Base-by-base conservation (phyloP, 768 basidiomycete species). In the Xerocomus spinulosus region DNA sequence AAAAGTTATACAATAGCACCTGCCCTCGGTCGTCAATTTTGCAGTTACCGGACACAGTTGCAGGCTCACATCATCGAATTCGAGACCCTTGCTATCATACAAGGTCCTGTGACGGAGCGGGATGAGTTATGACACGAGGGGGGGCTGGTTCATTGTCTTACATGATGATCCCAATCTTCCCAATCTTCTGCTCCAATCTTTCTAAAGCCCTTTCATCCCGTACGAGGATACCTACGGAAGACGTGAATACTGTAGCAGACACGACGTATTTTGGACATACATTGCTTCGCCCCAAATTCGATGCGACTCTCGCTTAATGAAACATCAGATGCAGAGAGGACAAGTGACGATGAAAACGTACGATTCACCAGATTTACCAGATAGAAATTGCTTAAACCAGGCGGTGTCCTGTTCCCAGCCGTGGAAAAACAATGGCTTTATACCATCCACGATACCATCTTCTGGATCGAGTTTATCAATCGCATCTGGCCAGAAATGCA, bases 201-300 rank as follows among this genome's bases (percentile, higher is more conserved):
- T 78, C 58, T 23, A 70, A 65, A 3, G 83, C 80, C 9, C 59
- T 62, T 0, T 83, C 73, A 48, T 86, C 70, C 5, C 86, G 81
- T 9, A 88, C 86, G 4, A 88, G 68, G 30, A 88, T 83, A 50
- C 82, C 86, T 87, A 20, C 12, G 35, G 14, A 14, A 21, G 20
- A 29, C 33, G n/a, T 33, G 14, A 48, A 17, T 8, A 44, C 17
- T 1, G 14, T 0, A 34, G 9, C 1, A 0, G 20, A 10, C 5
- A 23, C n/a, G 1, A 25, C 10, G 18, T 15, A 37, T 14, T 9
- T 13, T 0, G 42, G 17, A 50, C 70, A 44, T 46, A 85, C 85
- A 86, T 67, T 86, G 85, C 13, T 79, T 67, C 0, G 82, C 79
- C 0, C 83, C 84, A 12, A 85, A 79, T 52, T 82, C 78, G 13